phyloP scores from a whole-genome alignment of 2,329 filamentous ascomycete genomes.

The Claviceps arundinis region DNA sequence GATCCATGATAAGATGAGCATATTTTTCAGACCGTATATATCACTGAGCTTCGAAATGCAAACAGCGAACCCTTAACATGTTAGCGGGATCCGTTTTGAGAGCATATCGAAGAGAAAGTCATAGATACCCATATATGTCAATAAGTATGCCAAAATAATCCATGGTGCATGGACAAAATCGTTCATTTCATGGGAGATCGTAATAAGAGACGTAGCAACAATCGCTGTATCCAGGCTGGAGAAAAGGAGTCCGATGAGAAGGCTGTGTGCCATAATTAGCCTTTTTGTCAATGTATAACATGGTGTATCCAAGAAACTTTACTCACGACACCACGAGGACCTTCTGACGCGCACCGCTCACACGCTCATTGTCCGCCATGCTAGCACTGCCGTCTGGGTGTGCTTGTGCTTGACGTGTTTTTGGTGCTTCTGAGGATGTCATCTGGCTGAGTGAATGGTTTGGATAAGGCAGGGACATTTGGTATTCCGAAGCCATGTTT shows the following conservation, averaged over 20 bases:
- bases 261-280: slow-evolving; percentile 17
- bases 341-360: slow-evolving; percentile 13
- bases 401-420: neutral
- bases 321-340: slow-evolving; percentile 24
- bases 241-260: slow-evolving; percentile 40
- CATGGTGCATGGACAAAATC: slow-evolving; percentile 40
- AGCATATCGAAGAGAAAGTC: neutral
- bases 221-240: slow-evolving; percentile 46
- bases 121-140: slow-evolving; percentile 39
- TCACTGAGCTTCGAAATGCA: slow-evolving; percentile 46
- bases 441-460: slow-evolving; percentile 20
- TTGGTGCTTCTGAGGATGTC: slow-evolving; percentile 8
- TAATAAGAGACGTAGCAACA: slow-evolving; percentile 43
- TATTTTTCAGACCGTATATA: slow-evolving; percentile 40
- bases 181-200: slow-evolving; percentile 37
- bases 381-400: neutral
- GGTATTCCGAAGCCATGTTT: slow-evolving; percentile 15
- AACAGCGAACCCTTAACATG: slow-evolving; percentile 35
- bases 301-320: neutral
- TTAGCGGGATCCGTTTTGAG: slow-evolving; percentile 3
- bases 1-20: slow-evolving; percentile 37
- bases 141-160: slow-evolving; percentile 41
- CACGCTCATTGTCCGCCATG: neutral
- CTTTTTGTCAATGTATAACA: neutral
- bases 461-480: slow-evolving; percentile 20